A percentile compares a stretch with the other conserved stretches of the same genome.
phyloP scores from a whole-genome alignment of 2,329 filamentous ascomycete genomes.

The Incumbomyces delicatus region DNA sequence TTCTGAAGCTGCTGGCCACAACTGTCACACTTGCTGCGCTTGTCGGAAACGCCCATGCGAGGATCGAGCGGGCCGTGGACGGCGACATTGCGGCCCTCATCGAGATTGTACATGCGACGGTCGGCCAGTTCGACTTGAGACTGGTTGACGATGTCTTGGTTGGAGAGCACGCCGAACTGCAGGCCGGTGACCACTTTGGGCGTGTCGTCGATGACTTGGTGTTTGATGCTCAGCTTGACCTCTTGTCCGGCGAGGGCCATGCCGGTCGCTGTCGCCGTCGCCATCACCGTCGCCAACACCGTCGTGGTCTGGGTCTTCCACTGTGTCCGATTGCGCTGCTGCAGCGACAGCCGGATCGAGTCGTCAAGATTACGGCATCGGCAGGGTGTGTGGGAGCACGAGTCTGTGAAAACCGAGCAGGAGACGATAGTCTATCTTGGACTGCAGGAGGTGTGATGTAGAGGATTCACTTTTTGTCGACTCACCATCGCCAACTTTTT shows the following conservation, averaged over 20 bases:
- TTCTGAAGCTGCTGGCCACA: slow-evolving; percentile 71
- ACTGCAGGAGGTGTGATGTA: too few species aligned
- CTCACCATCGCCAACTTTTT: too few species aligned
- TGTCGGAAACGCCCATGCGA: slow-evolving; percentile 81
- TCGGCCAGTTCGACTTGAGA: slow-evolving; percentile 92
- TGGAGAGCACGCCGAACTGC: slow-evolving; percentile 80
- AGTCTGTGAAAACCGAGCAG: too few species aligned
- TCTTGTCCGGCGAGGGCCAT: slow-evolving; percentile 2
- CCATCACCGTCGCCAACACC: slow-evolving; percentile 7
- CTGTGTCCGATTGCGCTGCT: not conserved
- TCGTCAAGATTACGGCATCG: too few species aligned
- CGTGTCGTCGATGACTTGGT: slow-evolving; percentile 78
- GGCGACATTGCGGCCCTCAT: slow-evolving; percentile 64
- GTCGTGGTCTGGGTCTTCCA: not conserved
- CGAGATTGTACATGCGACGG: slow-evolving; percentile 83
- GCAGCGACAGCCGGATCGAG: too few species aligned
- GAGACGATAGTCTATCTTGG: too few species aligned
- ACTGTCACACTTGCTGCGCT: slow-evolving; percentile 67
- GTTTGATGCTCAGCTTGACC: slow-evolving; percentile 43
- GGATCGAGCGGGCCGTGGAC: slow-evolving; percentile 78
- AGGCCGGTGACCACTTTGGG: slow-evolving; percentile 89
- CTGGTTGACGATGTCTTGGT: slow-evolving; percentile 90
- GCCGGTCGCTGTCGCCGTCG: not conserved
- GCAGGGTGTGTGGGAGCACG: too few species aligned
- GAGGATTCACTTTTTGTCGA: too few species aligned